Conservation (phyloP, 2,329 filamentous ascomycete genomes). For the Amauroascus verrucosus region DNA sequence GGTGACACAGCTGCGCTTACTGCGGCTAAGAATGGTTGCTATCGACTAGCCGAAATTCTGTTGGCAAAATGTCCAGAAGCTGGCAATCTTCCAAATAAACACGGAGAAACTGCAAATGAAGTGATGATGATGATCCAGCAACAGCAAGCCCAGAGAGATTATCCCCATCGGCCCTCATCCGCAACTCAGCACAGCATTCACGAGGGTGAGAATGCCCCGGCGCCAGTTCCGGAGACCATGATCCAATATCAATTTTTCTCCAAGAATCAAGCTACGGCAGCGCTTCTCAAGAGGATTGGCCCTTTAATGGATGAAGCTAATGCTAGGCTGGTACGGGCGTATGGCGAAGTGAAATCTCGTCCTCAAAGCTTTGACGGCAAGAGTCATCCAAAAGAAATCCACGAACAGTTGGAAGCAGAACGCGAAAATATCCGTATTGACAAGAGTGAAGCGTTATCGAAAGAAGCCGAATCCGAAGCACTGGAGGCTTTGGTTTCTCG, state of each 20-base stretch:
- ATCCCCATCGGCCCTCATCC: slow-evolving; percentile 63
- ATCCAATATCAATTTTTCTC: slow-evolving; percentile 32
- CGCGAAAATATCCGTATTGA: slow-evolving; percentile 36
- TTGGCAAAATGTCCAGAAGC: slow-evolving; percentile 65
- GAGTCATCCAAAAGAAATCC: slow-evolving; percentile 34
- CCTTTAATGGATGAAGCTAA: slow-evolving; percentile 62
- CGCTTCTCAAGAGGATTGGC: slow-evolving; percentile 58
- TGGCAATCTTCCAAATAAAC: slow-evolving; percentile 69
- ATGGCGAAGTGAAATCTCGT: slow-evolving; percentile 48
- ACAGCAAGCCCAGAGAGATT: slow-evolving; percentile 47
- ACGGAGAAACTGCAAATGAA: slow-evolving; percentile 74
- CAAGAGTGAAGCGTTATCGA: slow-evolving; percentile 27
- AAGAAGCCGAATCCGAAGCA: slow-evolving; percentile 29
- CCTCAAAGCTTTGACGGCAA: slow-evolving; percentile 43
- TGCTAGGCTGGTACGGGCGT: slow-evolving; percentile 51
- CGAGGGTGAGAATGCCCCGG: slow-evolving; percentile 24
- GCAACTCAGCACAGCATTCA: slow-evolving; percentile 33
- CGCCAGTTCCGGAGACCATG: slow-evolving; percentile 23
- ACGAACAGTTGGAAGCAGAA: slow-evolving; percentile 36
- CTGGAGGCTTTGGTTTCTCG: slow-evolving; percentile 31
- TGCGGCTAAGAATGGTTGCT: slow-evolving; percentile 75
- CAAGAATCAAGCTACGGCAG: slow-evolving; percentile 54
- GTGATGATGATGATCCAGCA: slow-evolving; percentile 66
- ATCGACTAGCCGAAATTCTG: slow-evolving; percentile 58
- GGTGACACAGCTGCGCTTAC: slow-evolving; percentile 87